phyloP scores from a whole-genome alignment of 2,329 filamentous ascomycete species.

The Monosporascus sp. region DNA sequence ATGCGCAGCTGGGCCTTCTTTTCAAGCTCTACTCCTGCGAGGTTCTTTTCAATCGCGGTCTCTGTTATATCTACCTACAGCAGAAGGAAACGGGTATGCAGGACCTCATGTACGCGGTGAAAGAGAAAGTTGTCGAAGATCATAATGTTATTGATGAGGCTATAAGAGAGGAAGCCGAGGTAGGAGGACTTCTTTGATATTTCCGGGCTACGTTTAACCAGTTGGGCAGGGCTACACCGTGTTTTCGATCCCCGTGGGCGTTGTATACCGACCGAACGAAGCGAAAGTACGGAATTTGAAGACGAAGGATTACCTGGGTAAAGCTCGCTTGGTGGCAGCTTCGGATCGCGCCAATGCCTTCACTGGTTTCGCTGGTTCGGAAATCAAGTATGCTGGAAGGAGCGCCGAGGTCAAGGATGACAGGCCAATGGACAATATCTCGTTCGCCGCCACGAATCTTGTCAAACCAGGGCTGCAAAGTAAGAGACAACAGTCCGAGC shows the following conservation, averaged over 20 bases:
- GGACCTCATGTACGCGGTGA: conserved; percentile 83
- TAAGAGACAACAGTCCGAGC: conserved; percentile 79
- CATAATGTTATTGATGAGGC: conserved; percentile 98
- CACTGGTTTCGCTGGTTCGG: conserved; percentile 73
- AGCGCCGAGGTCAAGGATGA: conserved; percentile 63
- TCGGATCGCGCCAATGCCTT: conserved; percentile 76
- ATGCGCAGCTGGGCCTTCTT: conserved; percentile 88
- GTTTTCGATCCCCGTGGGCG: conserved; percentile 94
- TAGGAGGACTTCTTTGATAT: conserved; percentile 33
- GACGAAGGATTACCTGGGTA: conserved; percentile 95
- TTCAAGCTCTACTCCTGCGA: conserved; percentile 98
- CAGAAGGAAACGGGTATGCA: conserved; percentile 87
- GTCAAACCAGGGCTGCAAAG: conserved; percentile 81
- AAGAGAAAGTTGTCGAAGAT: conserved; percentile 93
- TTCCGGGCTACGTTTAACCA: conserved; percentile 19
- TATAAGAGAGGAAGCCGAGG: conserved; percentile 87
- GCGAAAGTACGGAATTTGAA: conserved; percentile 98
- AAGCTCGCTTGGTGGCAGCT: conserved; percentile 87
- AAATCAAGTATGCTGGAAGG: conserved; percentile 65
- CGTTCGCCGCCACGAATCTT: conserved; percentile 86
- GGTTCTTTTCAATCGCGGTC: conserved; percentile 90
- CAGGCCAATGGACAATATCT: conserved; percentile 75
- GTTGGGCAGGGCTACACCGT: conserved; percentile 80
- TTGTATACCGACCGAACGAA: conserved; percentile 91
- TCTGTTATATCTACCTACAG: conserved; percentile 96